phyloP scores from a whole-genome alignment of 2,329 filamentous ascomycete species.

The Fusarium camptoceras region DNA sequence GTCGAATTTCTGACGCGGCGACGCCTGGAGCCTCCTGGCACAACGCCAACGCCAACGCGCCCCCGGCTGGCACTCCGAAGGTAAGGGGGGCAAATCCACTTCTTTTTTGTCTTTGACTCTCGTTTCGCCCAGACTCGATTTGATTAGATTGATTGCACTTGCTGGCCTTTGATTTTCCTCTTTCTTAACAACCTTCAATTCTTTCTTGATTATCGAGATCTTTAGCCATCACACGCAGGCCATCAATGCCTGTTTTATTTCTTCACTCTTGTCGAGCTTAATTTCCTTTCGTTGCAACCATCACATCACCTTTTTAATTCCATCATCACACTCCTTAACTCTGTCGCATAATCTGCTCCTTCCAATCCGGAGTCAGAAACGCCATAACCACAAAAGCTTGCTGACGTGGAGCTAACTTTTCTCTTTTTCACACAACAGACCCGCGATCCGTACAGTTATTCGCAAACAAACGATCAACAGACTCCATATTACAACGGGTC shows the following conservation, averaged over 20 bases:
- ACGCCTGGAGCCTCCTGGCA: conserved; percentile 55
- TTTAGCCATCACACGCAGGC: conserved; percentile 26
- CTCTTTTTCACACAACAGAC: conserved; percentile 51
- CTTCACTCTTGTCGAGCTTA: conserved; percentile 14
- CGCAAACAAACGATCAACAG: conserved; percentile 57
- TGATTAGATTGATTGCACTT: conserved; percentile 37
- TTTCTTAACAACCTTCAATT: conserved; percentile 32
- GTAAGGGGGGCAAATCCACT: conserved; percentile 56
- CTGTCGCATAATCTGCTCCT: conserved; percentile 27
- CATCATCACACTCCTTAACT: conserved; percentile 38
- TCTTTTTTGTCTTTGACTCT: conserved; percentile 46
- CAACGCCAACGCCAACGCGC: conserved; percentile 51
- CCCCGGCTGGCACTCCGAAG: conserved; percentile 60
- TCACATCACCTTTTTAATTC: conserved; percentile 39
- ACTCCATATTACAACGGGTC: conserved; percentile 61
- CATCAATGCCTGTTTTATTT: conserved; percentile 43
- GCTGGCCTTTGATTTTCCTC: conserved; percentile 37
- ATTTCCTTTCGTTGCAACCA: conserved; percentile 23
- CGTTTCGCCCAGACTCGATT: conserved; percentile 34
- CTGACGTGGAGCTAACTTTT: conserved; percentile 48
- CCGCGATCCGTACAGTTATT: conserved; percentile 64
- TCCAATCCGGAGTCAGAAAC: conserved; percentile 27
- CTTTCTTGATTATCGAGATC: conserved; percentile 19
- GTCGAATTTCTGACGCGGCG: conserved; percentile 56
- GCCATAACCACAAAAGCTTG: conserved; percentile 33